Evolutionary conservation across 1,284 basidiomycete genomes (phyloP), one percentile per base, ranked within the genome.

Genomic region (Ceratobasidium sp.): DNA sequence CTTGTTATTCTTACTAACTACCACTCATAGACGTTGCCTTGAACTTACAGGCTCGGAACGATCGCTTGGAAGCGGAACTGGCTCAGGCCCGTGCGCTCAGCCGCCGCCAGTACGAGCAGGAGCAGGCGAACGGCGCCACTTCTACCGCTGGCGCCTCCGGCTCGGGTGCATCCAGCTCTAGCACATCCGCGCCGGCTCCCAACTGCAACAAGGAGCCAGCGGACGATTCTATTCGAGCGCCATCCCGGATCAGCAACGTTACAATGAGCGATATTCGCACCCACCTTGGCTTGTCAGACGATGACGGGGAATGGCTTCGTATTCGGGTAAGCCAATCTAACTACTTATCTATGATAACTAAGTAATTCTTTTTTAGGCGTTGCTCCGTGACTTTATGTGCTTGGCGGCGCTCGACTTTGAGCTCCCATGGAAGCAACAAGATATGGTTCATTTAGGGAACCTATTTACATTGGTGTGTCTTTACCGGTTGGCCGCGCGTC

Each of bases 351-450:
- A n/a, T 5, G 17, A 1, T 6, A 24, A 22, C 17, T 62, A 5
- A 44, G 19, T 27, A 7, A 62, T 11, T 8, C 7, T 27, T 14
- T 4, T 36, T 19, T 45, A 47, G 59, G 41, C 59, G 6, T 7
- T 17, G 29, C 15, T 62, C 24, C 59, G 59, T 15, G 59, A 62
- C 59, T 47, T 62, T 15, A 45, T 45, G 36, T 31, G 17, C 15
- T 4, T 65, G 45, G 63, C 63, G 4, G 22, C 14, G 9, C 63
- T 65, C 45, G 47, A 65, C 29, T 47, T 51, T 14, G 19, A 51
- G 9, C 2, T 33, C 17, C 24, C 63, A 1, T 65, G 63, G 63
- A 65, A 65, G 41, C 19, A 51, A 17, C 63, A 65, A 27, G 29
- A 65, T 36, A 65, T 29, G 15, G 45, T 29, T 27, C 45, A 47